Base-by-base conservation (phyloP, 352 stramenopile species). In the Phytophthora meadii region DNA sequence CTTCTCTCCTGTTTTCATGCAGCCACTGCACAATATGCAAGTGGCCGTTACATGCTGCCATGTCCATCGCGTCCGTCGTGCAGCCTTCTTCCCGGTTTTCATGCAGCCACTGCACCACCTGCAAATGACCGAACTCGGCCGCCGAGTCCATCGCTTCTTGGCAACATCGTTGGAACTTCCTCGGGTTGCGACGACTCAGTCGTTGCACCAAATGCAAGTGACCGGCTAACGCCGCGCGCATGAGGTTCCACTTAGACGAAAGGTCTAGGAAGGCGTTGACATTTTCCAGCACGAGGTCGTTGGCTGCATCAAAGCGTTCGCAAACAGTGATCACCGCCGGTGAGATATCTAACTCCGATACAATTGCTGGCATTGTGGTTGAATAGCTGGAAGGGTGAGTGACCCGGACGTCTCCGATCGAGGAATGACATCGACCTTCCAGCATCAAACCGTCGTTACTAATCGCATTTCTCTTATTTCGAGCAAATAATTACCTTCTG, bases 61-160 rank as follows among this genome's bases (percentile, higher is more conserved):
- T 81, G 51, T 88, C 77, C 77, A 90, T 88, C 0, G 79, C 82
- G 52, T 88, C 82, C n/a, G 75, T 88, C 24, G 75, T 84, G 64
- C 82, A 90, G 39, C 82, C 82, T 58, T 88, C 79, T 2, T 32
- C 8, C 0, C 82, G 65, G 58, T 88, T 62, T 3, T 36, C 15
- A 41, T 88, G 77, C 45, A 93, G 65, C 69, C 81, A 89, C 27
- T 81, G 57, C 28, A 93, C 77, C 3, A 93, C 67, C 1, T 79
- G 42, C 8, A 88, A 47, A 54, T 90, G 82, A 8, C 77, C 82
- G 39, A 88, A 88, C 59, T 88, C 82, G 37, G 82, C 79, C 3
- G 82, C 79, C 32, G 79, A 72, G 62, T 90, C 82, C 77, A 90
- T 90, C 27, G 82, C 72, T 36, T 87, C 79, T 8, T 70, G 51